These are phyloP conservation scores for Dactylonectria macrodidyma DNA, from an alignment of 2,329 filamentous ascomycete genomes.

Conservation along the genomic window DNA sequence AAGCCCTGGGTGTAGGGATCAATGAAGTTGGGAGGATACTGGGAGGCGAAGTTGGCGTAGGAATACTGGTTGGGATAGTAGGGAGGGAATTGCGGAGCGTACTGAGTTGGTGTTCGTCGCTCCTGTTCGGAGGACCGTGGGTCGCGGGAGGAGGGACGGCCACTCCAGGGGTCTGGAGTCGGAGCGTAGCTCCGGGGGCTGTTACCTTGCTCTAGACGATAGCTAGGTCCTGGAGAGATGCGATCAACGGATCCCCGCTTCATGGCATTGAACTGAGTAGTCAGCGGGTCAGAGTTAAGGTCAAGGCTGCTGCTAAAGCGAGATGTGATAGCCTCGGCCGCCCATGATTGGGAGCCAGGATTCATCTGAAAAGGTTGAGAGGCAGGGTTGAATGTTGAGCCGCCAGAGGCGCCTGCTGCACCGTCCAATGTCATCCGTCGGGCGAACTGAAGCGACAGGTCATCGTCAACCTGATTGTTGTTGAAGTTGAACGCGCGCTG, in stretches of 20 bases:
- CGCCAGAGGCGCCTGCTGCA: constrained; percentile 31
- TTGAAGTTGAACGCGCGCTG: constrained; percentile 55
- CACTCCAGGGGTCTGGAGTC: constrained; percentile 57
- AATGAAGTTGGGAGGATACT: constrained; percentile 54
- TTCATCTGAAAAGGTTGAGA: constrained; percentile 63
- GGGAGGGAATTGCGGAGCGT: constrained; percentile 47
- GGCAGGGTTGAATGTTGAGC: constrained; percentile 47
- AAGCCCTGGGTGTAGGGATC: constrained; percentile 55
- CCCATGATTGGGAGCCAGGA: constrained; percentile 64
- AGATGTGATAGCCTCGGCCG: constrained; percentile 47
- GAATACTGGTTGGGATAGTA: constrained; percentile 53
- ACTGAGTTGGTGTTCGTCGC: constrained; percentile 54
- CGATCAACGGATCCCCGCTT: constrained; percentile 59
- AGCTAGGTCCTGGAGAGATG: constrained; percentile 52
- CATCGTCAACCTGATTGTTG: constrained; percentile 57
- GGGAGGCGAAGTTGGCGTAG: constrained; percentile 49
- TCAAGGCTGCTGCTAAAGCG: constrained; percentile 51
- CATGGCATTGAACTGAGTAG: constrained; percentile 45
- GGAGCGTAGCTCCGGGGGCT: constrained; percentile 48
- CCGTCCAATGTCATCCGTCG: constrained; percentile 55
- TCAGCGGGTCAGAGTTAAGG: constrained; percentile 50
- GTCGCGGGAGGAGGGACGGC: constrained; percentile 54
- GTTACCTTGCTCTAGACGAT: constrained; percentile 49
- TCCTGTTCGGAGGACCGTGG: constrained; percentile 56
- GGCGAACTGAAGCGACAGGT: constrained; percentile 53